Conservation (phyloP, 495 filamentous ascomycete species). For the Saxophila tyrrhenica region DNA sequence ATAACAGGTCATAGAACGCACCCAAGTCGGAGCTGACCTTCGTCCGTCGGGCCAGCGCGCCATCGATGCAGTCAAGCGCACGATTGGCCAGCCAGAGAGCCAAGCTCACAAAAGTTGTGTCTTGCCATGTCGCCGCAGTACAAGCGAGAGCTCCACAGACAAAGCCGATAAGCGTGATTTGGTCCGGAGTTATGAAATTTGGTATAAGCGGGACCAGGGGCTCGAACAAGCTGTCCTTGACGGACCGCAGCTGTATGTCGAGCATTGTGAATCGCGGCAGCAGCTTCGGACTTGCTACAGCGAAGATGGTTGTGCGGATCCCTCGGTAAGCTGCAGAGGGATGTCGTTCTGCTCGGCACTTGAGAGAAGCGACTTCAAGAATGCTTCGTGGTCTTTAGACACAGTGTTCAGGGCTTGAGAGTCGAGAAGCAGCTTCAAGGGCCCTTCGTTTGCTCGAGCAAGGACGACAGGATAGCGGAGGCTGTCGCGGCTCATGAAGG, state of each 20-base stretch:
- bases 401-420: no score
- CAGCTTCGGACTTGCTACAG: no score
- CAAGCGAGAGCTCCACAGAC: slow-evolving; percentile 18
- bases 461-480: no score
- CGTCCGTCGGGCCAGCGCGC: slow-evolving; percentile 24
- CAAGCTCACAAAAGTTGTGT: neutral
- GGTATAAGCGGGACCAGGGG: slow-evolving; percentile 21
- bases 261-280: no score
- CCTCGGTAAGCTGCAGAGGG: no score
- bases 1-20: slow-evolving; percentile 28
- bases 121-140: neutral
- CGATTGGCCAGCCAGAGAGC: slow-evolving; percentile 26
- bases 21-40: slow-evolving; percentile 22
- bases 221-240: slow-evolving; percentile 23
- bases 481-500: no score
- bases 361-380: no score
- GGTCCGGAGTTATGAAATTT: slow-evolving; percentile 13
- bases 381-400: no score
- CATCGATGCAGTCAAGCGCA: slow-evolving; percentile 27
- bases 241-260: slow-evolving; percentile 17
- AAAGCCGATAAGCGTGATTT: slow-evolving; percentile 23
- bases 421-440: no score
- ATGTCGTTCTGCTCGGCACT: no score
- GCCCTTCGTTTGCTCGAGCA: no score
- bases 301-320: no score